Base-by-base conservation (phyloP, 1,284 basidiomycete genomes). In the Cutaneotrichosporon cavernicola region DNA sequence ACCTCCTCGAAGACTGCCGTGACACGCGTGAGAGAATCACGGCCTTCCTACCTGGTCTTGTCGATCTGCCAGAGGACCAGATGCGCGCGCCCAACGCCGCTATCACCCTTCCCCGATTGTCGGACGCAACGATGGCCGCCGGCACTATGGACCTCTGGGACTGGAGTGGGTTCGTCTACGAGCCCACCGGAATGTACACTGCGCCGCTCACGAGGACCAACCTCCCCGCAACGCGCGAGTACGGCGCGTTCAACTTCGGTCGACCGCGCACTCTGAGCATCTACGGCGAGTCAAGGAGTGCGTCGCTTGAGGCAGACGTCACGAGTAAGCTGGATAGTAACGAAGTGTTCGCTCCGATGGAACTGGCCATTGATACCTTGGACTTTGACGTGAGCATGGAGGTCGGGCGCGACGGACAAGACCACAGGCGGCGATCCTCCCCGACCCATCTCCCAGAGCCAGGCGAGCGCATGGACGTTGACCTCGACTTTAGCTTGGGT, bases 1-100 rank as follows among this genome's bases (percentile, higher is more conserved):
- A 99, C 81, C 86, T 99, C 2, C 83, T 97, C 70, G 96, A 99
- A 75, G 96, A 99, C 79, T 98, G 95, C 78, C 96, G 96, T 73
- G 97, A 99, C 78, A 93, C 95, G 0, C 82, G 98, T 63, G 82
- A 95, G 60, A 94, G 95, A 79, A 96, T 99, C 65, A 96, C 96
- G 78, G 92, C 93, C 5, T 96, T 96, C 82, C 89, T 92, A 65
- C 91, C 93, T 26, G 93, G 93, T 66, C 82, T 93, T 11, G 93
- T 96, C 61, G 94, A 97, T 81, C 88, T 97, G 86, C 92, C 93
- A 16, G 91, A 93, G 74, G 92, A 97, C 70, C 93, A 97, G 80
- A 85, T 96, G 5, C 87, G 87, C 16, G 90, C 92, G 46, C 90
- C 89, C 76, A 88, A 89, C 72, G 92, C 91, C 67, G 87, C 78